Evolutionary conservation across 2,329 filamentous ascomycete species (phyloP).

Genomic region (Colletotrichum filicis): DNA sequence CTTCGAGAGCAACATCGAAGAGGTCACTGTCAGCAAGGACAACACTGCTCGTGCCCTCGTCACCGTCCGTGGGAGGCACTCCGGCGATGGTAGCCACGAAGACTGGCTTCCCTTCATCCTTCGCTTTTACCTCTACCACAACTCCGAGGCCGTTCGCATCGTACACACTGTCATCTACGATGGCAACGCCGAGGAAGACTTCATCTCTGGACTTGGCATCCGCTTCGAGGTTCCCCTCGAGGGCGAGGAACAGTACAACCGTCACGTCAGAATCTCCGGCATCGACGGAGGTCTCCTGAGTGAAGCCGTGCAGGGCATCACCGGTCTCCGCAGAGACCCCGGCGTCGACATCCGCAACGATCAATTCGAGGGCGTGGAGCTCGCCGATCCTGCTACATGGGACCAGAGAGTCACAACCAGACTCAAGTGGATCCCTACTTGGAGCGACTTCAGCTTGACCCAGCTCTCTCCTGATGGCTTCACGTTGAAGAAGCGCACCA

Average conservation of each 20-base stretch:
- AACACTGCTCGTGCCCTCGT: slow-evolving; percentile 57
- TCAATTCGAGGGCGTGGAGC: slow-evolving; percentile 59
- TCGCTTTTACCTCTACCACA: slow-evolving; percentile 68
- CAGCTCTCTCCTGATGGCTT: slow-evolving; percentile 72
- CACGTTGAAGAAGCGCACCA: slow-evolving; percentile 69
- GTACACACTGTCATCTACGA: slow-evolving; percentile 69
- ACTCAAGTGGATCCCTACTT: slow-evolving; percentile 67
- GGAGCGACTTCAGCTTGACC: slow-evolving; percentile 66
- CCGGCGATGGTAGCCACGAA: slow-evolving; percentile 47
- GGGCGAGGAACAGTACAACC: slow-evolving; percentile 65
- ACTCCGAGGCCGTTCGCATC: slow-evolving; percentile 64
- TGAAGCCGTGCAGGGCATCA: slow-evolving; percentile 70
- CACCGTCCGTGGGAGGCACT: slow-evolving; percentile 53
- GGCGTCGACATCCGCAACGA: slow-evolving; percentile 58
- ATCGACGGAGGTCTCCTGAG: slow-evolving; percentile 64
- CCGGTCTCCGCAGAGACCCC: slow-evolving; percentile 67
- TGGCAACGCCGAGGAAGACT: slow-evolving; percentile 58
- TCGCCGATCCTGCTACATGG: slow-evolving; percentile 58
- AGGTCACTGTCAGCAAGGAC: slow-evolving; percentile 58
- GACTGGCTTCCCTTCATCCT: slow-evolving; percentile 66
- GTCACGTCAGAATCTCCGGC: slow-evolving; percentile 67
- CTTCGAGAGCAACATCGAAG: slow-evolving; percentile 62
- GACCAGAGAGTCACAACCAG: slow-evolving; percentile 55
- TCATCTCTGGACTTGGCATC: slow-evolving; percentile 65
- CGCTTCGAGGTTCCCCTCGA: slow-evolving; percentile 65